A percentile compares a stretch with the other conserved stretches of the same genome.
phyloP scores from a whole-genome alignment of 2,329 filamentous ascomycete genomes.

The Colletotrichum noveboracense region DNA sequence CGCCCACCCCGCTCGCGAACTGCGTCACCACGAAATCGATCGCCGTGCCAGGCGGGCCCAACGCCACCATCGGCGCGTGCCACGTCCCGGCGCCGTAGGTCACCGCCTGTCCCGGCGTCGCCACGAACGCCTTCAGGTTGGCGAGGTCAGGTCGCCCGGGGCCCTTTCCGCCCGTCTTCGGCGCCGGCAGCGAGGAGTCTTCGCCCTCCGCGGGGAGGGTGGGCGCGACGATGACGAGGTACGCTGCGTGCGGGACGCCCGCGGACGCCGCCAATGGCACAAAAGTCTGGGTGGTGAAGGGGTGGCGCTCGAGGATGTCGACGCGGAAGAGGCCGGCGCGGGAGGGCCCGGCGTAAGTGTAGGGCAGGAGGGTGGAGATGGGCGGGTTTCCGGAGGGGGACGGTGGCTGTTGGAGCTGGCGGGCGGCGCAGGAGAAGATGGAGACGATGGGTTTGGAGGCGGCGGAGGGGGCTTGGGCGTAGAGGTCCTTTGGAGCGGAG shows the following conservation, averaged over 20 bases:
- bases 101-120: slow-evolving; percentile 79
- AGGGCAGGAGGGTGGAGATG: slow-evolving; percentile 20
- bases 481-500: slow-evolving; percentile 75
- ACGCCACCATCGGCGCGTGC: slow-evolving; percentile 94
- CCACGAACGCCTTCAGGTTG: slow-evolving; percentile 78
- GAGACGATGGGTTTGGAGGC: slow-evolving; percentile 72
- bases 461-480: slow-evolving; percentile 67
- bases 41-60: slow-evolving; percentile 63
- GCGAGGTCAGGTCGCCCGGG: slow-evolving; percentile 74
- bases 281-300: slow-evolving; percentile 94
- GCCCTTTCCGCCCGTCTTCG: slow-evolving; percentile 34
- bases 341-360: slow-evolving; percentile 8
- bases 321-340: slow-evolving; percentile 60
- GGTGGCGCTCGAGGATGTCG: slow-evolving; percentile 84
- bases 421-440: slow-evolving; percentile 85
- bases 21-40: slow-evolving; percentile 91
- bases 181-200: slow-evolving; percentile 41
- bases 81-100: slow-evolving; percentile 93
- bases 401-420: slow-evolving; percentile 44
- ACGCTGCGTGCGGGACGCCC: slow-evolving; percentile 48
- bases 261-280: slow-evolving; percentile 66
- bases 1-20: slow-evolving; percentile 80
- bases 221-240: slow-evolving; percentile 89
- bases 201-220: slow-evolving; percentile 48
- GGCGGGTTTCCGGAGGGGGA: neutral